These are phyloP conservation scores for Dysphania ambrosioides DNA, from an alignment of 148 eudicot genomes.

Conservation along the genomic window DNA sequence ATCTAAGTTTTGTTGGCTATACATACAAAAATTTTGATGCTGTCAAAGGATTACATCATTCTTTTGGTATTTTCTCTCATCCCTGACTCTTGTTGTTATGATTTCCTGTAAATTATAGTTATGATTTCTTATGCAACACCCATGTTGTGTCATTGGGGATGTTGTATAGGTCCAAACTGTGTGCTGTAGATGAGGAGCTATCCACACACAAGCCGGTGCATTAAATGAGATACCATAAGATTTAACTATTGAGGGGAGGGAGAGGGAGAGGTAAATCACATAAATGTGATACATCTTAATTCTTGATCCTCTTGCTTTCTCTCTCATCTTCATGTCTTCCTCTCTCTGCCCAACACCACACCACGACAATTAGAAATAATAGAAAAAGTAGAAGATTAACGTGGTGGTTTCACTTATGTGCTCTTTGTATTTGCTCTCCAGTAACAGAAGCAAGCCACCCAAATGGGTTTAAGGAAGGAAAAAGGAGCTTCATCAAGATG, in stretches of 20 bases:
- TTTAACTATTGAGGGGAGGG: neutral
- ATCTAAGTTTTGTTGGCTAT: constrained; percentile 91
- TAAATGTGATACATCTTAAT: neutral
- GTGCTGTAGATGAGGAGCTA: neutral
- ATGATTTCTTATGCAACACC: neutral
- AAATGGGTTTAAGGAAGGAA: no score
- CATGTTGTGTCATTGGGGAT: neutral
- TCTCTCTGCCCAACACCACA: neutral
- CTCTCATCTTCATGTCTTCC: neutral
- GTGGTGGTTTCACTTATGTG: neutral
- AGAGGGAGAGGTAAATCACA: neutral
- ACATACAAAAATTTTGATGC: constrained; percentile 96
- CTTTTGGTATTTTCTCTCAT: constrained; percentile 44
- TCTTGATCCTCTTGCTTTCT: neutral
- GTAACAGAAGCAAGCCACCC: neutral
- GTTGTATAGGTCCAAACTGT: neutral
- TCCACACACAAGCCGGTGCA: neutral
- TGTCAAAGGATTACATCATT: constrained; percentile 70
- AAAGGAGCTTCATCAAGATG: no score
- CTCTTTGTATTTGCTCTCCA: neutral
- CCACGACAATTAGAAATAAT: neutral
- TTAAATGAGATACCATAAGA: neutral
- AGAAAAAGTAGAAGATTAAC: neutral
- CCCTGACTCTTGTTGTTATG: constrained; percentile 2
- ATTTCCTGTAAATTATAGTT: neutral